Evolutionary conservation across 495 filamentous ascomycete species (phyloP).

Genomic region (Cladorrhinum samala): DNA sequence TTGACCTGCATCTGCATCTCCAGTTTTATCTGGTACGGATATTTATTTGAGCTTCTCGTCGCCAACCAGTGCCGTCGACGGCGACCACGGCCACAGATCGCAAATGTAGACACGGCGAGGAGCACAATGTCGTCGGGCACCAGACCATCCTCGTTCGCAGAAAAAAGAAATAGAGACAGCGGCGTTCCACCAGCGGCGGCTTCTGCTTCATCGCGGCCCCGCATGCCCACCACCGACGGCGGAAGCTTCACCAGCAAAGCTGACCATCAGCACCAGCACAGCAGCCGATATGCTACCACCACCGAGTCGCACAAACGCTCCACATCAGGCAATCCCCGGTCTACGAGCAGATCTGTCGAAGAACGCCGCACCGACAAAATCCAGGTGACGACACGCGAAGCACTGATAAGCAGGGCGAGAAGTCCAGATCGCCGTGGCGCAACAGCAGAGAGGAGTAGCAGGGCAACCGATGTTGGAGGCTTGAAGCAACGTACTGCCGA

Average conservation of each 20-base stretch:
- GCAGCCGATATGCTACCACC: constrained; percentile 18
- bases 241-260: constrained; percentile 20
- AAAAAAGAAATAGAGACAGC: constrained; percentile 35
- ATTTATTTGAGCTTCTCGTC: not conserved
- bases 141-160: constrained; percentile 29
- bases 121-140: constrained; percentile 36
- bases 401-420: constrained; percentile 52
- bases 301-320: constrained; percentile 36
- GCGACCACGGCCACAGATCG: constrained; percentile 1
- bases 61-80: constrained; percentile 8
- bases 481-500: constrained; percentile 42
- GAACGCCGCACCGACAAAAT: constrained; percentile 45
- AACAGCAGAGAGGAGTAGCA: constrained; percentile 24
- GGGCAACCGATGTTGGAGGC: constrained; percentile 24
- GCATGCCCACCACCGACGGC: constrained; percentile 28
- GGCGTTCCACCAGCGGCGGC: constrained; percentile 28
- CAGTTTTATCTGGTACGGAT: too few relatives aligned
- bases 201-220: constrained; percentile 26
- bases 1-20: too few relatives aligned
- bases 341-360: constrained; percentile 34
- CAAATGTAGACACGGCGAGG: constrained; percentile 24
- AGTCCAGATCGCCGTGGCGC: constrained; percentile 59
- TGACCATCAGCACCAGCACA: constrained; percentile 7
- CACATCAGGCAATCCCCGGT: constrained; percentile 37
- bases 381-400: constrained; percentile 60